These are phyloP conservation scores for Phialophora verrucosa DNA, from an alignment of 2,329 filamentous ascomycete species.

Conservation along the genomic window DNA sequence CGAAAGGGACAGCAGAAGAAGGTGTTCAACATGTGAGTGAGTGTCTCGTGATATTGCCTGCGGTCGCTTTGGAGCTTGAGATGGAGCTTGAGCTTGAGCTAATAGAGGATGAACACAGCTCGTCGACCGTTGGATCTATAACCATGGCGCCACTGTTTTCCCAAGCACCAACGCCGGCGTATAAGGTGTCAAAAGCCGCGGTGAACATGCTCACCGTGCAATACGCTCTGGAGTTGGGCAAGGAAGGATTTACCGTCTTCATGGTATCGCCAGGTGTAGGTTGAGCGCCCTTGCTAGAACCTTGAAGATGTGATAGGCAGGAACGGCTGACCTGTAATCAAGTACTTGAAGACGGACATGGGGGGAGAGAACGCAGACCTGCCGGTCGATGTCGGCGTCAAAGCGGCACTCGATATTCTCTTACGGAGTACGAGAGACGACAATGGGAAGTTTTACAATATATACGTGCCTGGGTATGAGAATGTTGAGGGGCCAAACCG, in stretches of 20 bases:
- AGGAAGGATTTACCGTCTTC: conserved; percentile 53
- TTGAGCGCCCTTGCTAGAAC: conserved; percentile 8
- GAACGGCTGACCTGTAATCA: background rate
- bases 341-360: conserved; percentile 57
- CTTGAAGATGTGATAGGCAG: conserved; percentile 18
- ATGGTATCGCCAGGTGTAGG: conserved; percentile 54
- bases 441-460: conserved; percentile 57
- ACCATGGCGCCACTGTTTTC: conserved; percentile 38
- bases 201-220: conserved; percentile 57
- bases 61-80: background rate
- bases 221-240: conserved; percentile 46
- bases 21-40: conserved; percentile 52
- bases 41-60: conserved; percentile 16
- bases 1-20: conserved; percentile 50
- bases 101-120: conserved; percentile 34
- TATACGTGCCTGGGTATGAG: conserved; percentile 49
- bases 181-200: conserved; percentile 57
- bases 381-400: conserved; percentile 47
- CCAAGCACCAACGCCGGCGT: conserved; percentile 43
- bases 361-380: conserved; percentile 52
- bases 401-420: conserved; percentile 54
- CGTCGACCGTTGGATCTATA: conserved; percentile 52
- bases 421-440: conserved; percentile 47
- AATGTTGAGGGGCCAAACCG: conserved; percentile 44
- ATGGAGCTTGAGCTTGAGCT: background rate